A percentile compares a stretch with the other conserved stretches of the same genome.
phyloP scores from a whole-genome alignment of 495 filamentous ascomycete species.

The Mytilinidion resinicola region DNA sequence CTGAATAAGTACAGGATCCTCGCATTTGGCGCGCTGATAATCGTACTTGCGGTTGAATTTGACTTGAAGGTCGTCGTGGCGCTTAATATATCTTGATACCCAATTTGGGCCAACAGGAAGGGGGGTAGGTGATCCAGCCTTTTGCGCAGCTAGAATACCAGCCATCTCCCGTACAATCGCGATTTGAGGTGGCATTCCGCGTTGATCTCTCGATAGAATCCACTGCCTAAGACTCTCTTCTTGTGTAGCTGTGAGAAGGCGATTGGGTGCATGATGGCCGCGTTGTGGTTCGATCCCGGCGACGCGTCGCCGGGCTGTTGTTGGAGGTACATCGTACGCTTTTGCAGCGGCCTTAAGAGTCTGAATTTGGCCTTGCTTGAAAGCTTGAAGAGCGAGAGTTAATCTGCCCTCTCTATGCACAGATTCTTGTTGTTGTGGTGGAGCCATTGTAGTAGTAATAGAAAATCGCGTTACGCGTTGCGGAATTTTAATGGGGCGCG shows the following conservation, averaged over 20 bases:
- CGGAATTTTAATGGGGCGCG: background rate
- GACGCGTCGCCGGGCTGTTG: background rate
- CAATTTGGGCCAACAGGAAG: background rate
- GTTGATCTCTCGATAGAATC: background rate
- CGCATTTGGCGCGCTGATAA: too few relatives aligned
- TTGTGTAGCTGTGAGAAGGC: background rate
- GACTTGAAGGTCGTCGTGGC: too few relatives aligned
- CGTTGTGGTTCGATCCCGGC: background rate
- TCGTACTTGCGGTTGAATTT: too few relatives aligned
- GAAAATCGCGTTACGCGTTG: background rate
- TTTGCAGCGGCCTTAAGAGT: background rate
- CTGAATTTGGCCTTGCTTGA: background rate
- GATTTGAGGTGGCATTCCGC: background rate
- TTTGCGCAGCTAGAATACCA: slow-evolving; percentile 1
- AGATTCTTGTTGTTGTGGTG: background rate
- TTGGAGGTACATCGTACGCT: background rate
- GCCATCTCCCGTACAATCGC: background rate
- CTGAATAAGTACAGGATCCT: too few relatives aligned
- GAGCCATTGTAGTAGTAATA: background rate
- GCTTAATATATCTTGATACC: too few relatives aligned
- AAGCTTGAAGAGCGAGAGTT: background rate
- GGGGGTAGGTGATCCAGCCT: background rate
- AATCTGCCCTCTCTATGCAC: background rate
- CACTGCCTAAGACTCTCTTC: background rate
- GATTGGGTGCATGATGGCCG: background rate